Evolutionary conservation across 2,329 filamentous ascomycete genomes (phyloP).

Genomic region (Fusarium sarcochroum): DNA sequence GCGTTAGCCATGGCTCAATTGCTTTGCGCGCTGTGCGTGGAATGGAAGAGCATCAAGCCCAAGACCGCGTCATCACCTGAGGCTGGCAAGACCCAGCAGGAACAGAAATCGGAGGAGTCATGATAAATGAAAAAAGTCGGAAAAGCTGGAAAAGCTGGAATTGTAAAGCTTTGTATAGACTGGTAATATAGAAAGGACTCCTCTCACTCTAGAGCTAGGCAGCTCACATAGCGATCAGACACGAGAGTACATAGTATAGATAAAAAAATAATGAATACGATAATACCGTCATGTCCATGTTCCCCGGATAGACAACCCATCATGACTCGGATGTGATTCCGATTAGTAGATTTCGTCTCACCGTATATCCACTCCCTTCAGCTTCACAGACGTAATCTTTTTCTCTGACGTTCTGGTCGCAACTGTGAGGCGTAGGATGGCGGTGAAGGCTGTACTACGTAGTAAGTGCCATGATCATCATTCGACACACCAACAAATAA

Average conservation of each 20-base stretch:
- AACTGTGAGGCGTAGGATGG: conserved; percentile 36
- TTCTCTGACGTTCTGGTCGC: conserved; percentile 3
- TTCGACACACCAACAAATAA: conserved; percentile 31
- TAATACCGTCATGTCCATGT: conserved; percentile 1
- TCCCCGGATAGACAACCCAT: conserved; percentile 2
- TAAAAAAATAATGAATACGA: conserved; percentile 9
- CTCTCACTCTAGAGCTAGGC: conserved; percentile 2
- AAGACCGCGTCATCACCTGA: conserved; percentile 52
- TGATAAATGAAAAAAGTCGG: conserved; percentile 16
- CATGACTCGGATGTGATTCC: conserved; percentile 13
- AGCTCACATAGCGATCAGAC: neutral
- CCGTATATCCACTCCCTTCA: conserved; percentile 5
- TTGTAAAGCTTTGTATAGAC: neutral
- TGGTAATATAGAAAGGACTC: neutral
- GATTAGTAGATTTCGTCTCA: conserved; percentile 3
- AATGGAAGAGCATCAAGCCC: conserved; percentile 77
- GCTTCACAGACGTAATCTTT: neutral
- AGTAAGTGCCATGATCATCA: conserved; percentile 41
- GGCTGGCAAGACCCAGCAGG: conserved; percentile 2
- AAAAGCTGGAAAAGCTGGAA: no score
- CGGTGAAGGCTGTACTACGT: conserved; percentile 38
- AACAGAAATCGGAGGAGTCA: conserved; percentile 28
- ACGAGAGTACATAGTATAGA: neutral
- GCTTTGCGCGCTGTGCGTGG: conserved; percentile 69
- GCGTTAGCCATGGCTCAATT: conserved; percentile 69